Conservation (phyloP, 495 filamentous ascomycete species). For the Bathelium albidoporum region DNA sequence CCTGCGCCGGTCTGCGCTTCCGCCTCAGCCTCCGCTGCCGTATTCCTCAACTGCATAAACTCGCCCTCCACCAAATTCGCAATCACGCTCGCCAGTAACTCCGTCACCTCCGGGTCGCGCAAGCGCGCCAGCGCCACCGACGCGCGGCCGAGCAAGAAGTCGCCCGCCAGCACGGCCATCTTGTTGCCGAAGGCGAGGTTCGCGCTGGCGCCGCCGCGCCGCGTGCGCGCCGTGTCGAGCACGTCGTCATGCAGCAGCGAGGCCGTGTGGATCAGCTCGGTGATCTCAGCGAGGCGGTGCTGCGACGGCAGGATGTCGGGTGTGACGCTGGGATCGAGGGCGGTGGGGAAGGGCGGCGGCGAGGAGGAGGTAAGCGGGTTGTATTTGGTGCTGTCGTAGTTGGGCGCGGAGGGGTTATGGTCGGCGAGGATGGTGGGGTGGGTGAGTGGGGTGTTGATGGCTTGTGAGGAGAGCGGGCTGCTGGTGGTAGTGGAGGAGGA, state of each 20-base stretch:
- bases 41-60: conserved; percentile 99
- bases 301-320: conserved; percentile 78
- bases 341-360: conserved; percentile 38
- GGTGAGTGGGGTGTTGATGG: conserved; percentile 69
- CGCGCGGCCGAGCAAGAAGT: conserved; percentile 85
- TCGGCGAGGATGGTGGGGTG: conserved; percentile 66
- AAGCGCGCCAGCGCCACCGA: conserved; percentile 88
- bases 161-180: conserved; percentile 93
- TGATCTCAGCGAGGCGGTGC: conserved; percentile 85
- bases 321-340: conserved; percentile 40
- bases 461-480: conserved; percentile 11
- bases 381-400: conserved; percentile 13
- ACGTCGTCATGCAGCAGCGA: conserved; percentile 97
- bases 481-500: conserved; percentile 48
- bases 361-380: conserved; percentile 22
- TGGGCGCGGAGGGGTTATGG: conserved; percentile 51
- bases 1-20: not conserved
- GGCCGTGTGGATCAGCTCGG: conserved; percentile 91
- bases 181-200: conserved; percentile 96
- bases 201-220: conserved; percentile 74
- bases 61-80: conserved; percentile 96
- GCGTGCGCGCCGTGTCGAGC: conserved; percentile 78
- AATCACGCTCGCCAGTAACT: conserved; percentile 90
- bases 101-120: conserved; percentile 84
- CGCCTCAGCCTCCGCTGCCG: conserved; percentile 35